A percentile compares a stretch with the other conserved stretches of the same genome.
These are phyloP conservation scores for Fomitopsis betulina DNA, from an alignment of 1,284 basidiomycete species.

Conservation along the genomic window DNA sequence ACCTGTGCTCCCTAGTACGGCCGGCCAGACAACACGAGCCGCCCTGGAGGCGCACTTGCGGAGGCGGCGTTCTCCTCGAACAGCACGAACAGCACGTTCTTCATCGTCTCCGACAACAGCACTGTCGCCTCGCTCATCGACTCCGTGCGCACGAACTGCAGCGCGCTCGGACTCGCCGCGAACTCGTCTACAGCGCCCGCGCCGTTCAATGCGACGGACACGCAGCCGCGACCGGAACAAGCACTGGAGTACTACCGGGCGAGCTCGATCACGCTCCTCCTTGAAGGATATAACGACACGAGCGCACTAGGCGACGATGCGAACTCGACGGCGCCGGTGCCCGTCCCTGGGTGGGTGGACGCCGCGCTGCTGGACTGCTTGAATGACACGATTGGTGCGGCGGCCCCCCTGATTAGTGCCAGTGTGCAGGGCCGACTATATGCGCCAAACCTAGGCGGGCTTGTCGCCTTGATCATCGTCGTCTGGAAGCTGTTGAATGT, in stretches of 20 bases:
- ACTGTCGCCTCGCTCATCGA: slow-evolving; percentile 47
- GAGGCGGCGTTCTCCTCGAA: slow-evolving; percentile 47
- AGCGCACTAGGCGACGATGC: slow-evolving; percentile 35
- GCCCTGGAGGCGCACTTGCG: slow-evolving; percentile 54
- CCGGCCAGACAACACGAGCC: slow-evolving; percentile 41
- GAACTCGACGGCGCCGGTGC: slow-evolving; percentile 37
- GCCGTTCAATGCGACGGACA: slow-evolving; percentile 27
- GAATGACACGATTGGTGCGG: slow-evolving; percentile 51
- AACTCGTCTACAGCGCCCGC: slow-evolving; percentile 23
- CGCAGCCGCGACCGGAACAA: slow-evolving; percentile 44
- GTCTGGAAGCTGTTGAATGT: slow-evolving; percentile 8
- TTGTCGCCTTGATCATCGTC: slow-evolving; percentile 13
- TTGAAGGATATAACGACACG: slow-evolving; percentile 66
- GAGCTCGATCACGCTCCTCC: slow-evolving; percentile 46
- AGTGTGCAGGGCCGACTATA: slow-evolving; percentile 5
- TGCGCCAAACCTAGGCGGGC: slow-evolving; percentile 7
- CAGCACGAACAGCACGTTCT: slow-evolving; percentile 44
- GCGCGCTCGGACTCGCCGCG: slow-evolving; percentile 20
- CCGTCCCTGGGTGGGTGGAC: slow-evolving; percentile 45
- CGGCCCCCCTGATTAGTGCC: slow-evolving; percentile 38
- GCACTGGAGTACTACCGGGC: slow-evolving; percentile 57
- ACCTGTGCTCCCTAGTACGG: slow-evolving; percentile 46
- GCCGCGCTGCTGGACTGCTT: slow-evolving; percentile 45
- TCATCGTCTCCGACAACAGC: slow-evolving; percentile 53
- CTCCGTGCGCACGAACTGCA: slow-evolving; percentile 44